phyloP scores from a whole-genome alignment of 805 yeast genomes.

The Zygosaccharomyces lentus region DNA sequence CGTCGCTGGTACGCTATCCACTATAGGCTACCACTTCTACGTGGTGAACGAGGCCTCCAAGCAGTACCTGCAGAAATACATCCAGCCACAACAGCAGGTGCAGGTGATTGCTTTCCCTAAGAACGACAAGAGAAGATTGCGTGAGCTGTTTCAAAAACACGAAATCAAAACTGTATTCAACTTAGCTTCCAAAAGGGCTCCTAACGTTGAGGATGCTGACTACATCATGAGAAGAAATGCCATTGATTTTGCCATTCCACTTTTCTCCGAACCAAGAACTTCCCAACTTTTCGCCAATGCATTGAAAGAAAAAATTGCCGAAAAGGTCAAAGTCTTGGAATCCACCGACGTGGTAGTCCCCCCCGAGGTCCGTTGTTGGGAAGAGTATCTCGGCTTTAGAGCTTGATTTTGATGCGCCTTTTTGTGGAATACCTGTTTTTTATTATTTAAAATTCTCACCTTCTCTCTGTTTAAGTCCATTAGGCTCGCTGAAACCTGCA shows the following conservation, averaged over 20 bases:
- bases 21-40: constrained; percentile 72
- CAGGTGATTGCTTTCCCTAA: constrained; percentile 78
- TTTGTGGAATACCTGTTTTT: neutral
- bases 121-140: constrained; percentile 85
- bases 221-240: constrained; percentile 99
- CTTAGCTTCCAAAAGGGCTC: constrained; percentile 87
- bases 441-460: neutral
- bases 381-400: constrained; percentile 92
- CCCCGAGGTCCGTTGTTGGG: constrained; percentile 88
- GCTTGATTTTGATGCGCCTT: constrained; percentile 1
- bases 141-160: constrained; percentile 88
- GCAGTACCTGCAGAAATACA: constrained; percentile 54
- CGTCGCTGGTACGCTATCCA: constrained; percentile 65
- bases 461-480: no score
- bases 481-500: neutral
- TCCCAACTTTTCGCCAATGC: constrained; percentile 82
- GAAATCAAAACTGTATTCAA: constrained; percentile 86
- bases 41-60: constrained; percentile 72
- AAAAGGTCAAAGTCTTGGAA: constrained; percentile 42
- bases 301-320: constrained; percentile 62
- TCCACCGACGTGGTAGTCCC: constrained; percentile 62
- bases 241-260: constrained; percentile 93
- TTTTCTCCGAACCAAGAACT: constrained; percentile 96
- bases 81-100: constrained; percentile 36
- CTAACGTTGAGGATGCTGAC: constrained; percentile 76